phyloP scores from a whole-genome alignment of 129 eudicot species.

The Chrysanthemum seticuspe region DNA sequence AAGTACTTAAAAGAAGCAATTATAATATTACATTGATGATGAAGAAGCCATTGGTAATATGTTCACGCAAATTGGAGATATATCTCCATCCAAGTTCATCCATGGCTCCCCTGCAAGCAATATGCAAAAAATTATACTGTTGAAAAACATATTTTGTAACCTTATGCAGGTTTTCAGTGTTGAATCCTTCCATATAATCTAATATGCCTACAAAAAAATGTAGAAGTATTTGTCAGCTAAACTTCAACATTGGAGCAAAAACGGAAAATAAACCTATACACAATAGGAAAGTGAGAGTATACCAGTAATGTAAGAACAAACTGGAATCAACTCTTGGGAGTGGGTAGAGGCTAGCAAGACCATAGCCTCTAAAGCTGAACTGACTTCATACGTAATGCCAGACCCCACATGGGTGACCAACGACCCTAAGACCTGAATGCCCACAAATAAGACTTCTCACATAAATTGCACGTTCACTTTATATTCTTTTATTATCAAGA shows the following conservation, averaged over 20 bases:
- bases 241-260: constrained; percentile 12
- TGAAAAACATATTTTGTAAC: constrained; percentile 28
- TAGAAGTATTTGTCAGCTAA: constrained; percentile 11
- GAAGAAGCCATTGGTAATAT: constrained; percentile 66
- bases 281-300: constrained; percentile 20
- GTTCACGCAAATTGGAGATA: constrained; percentile 80
- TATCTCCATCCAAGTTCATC: constrained; percentile 91
- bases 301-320: constrained; percentile 75
- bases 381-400: constrained; percentile 60
- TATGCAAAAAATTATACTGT: constrained; percentile 4
- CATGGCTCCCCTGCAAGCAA: constrained; percentile 64
- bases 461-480: not conserved
- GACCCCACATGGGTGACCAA: constrained; percentile 82
- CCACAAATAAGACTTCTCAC: not conserved
- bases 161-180: constrained; percentile 71
- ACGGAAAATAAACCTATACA: constrained; percentile 1
- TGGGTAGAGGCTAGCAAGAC: constrained; percentile 62
- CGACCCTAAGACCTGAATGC: constrained; percentile 66
- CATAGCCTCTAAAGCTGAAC: constrained; percentile 76
- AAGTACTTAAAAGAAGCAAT: not conserved
- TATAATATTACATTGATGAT: constrained; percentile 42
- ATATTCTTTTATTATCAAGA: constrained; percentile 5
- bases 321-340: constrained; percentile 60
- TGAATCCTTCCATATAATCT: constrained; percentile 79
- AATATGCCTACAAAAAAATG: constrained; percentile 47